phyloP scores from a whole-genome alignment of 345 rosid species.

The Lepidium aucheri region DNA sequence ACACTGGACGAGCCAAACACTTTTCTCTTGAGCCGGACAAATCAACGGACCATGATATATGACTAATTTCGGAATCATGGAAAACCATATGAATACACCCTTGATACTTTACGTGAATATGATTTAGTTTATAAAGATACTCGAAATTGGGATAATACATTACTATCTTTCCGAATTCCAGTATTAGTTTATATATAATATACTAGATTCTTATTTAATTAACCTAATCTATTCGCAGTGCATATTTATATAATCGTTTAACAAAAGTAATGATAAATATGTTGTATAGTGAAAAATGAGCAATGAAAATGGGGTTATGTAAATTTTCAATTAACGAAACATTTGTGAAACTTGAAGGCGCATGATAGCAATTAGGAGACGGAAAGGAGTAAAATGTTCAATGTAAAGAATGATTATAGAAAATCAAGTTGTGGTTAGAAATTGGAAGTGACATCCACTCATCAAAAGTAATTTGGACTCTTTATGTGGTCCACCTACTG shows the following conservation, averaged over 20 bases:
- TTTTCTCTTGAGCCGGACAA: too few species aligned
- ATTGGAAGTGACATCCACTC: conserved; percentile 24
- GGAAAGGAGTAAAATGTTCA: neutral
- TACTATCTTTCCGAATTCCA: too few species aligned
- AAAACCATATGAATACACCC: too few species aligned
- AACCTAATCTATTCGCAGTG: too few species aligned
- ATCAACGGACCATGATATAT: too few species aligned
- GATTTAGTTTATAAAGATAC: too few species aligned
- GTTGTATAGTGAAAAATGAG: neutral
- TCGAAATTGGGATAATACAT: too few species aligned
- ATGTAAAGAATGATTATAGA: conserved; percentile 7
- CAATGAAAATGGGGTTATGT: neutral
- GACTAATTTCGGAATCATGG: too few species aligned
- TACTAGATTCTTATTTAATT: neutral
- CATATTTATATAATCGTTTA: neutral
- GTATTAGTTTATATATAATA: too few species aligned
- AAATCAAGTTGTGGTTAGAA: conserved; percentile 12
- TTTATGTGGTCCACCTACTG: conserved; percentile 17
- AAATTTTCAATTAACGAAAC: neutral
- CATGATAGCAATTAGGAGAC: neutral
- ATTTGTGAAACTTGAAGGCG: neutral
- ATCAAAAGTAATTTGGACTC: conserved; percentile 15
- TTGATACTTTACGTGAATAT: too few species aligned
- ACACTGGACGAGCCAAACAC: too few species aligned
- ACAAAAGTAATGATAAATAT: neutral